Percentiles rank a stretch among this genome's conserved stretches.
Conservation (phyloP, 2,329 filamentous ascomycete species). For the Diaporthe velutina region DNA sequence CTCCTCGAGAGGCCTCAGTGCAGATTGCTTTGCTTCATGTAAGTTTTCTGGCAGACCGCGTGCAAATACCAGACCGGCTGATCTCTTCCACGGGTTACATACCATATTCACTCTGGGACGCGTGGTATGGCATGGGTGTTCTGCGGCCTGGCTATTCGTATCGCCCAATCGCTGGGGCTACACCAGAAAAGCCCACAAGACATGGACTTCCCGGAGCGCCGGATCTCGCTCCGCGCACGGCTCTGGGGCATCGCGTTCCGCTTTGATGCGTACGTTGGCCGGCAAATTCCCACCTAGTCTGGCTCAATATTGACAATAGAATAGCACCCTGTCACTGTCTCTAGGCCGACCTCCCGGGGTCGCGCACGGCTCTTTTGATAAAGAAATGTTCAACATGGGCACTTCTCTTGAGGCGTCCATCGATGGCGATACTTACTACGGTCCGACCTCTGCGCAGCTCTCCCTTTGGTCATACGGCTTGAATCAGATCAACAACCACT, state of each 20-base stretch:
- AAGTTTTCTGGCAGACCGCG: neutral
- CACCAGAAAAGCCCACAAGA: neutral
- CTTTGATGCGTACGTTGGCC: neutral
- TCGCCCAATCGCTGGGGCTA: neutral
- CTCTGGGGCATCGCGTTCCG: neutral
- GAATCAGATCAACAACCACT: neutral
- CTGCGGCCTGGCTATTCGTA: neutral
- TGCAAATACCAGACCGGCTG: neutral
- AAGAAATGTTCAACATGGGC: neutral
- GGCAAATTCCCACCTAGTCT: neutral
- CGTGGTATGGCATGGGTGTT: neutral
- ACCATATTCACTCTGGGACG: neutral
- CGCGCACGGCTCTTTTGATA: neutral
- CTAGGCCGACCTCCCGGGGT: neutral
- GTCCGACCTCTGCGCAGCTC: neutral
- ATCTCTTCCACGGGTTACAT: neutral
- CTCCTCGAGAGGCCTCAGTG: neutral
- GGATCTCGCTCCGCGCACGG: neutral
- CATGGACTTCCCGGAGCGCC: neutral
- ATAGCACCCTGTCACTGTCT: neutral
- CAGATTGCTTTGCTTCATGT: slow-evolving; percentile 1
- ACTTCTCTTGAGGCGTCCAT: neutral
- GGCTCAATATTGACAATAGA: neutral
- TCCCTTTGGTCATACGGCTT: neutral
- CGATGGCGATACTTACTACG: neutral